Conservation (phyloP, 2,329 filamentous ascomycete species). For the Lecanoromycetidae sp. region DNA sequence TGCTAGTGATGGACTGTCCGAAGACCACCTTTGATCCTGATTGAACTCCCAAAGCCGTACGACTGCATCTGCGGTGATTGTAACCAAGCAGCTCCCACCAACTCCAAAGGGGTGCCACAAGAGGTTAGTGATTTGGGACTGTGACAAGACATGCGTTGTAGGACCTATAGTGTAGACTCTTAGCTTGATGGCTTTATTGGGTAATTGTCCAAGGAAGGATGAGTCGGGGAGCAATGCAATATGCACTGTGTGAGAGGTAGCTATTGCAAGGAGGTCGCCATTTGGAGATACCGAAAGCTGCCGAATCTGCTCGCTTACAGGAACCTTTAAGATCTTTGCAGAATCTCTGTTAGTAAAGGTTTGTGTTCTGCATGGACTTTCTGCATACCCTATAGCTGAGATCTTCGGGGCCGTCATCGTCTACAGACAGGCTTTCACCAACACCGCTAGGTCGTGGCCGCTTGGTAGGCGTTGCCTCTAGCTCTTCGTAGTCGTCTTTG, state of each 20-base stretch:
- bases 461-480: slow-evolving; percentile 18
- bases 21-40: slow-evolving; percentile 71
- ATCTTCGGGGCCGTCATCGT: slow-evolving; percentile 10
- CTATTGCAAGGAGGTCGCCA: slow-evolving; percentile 67
- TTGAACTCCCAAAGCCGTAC: slow-evolving; percentile 87
- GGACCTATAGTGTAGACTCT: slow-evolving; percentile 88
- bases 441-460: slow-evolving; percentile 4
- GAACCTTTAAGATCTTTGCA: slow-evolving; percentile 59
- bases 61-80: slow-evolving; percentile 75
- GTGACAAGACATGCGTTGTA: slow-evolving; percentile 79
- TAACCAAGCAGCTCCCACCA: slow-evolving; percentile 69
- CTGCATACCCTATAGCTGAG: slow-evolving; percentile 18
- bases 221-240: slow-evolving; percentile 75
- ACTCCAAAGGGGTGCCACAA: slow-evolving; percentile 90
- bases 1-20: slow-evolving; percentile 68
- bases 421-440: not conserved
- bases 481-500: slow-evolving; percentile 49
- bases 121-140: slow-evolving; percentile 65
- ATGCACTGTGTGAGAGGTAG: slow-evolving; percentile 79
- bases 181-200: slow-evolving; percentile 58
- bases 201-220: slow-evolving; percentile 54
- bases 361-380: not conserved
- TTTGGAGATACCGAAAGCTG: slow-evolving; percentile 78
- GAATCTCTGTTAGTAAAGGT: not conserved
- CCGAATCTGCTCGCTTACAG: slow-evolving; percentile 68